phyloP scores from a whole-genome alignment of 1,139 yeast genomes.

The Blastobotrys persicus region DNA sequence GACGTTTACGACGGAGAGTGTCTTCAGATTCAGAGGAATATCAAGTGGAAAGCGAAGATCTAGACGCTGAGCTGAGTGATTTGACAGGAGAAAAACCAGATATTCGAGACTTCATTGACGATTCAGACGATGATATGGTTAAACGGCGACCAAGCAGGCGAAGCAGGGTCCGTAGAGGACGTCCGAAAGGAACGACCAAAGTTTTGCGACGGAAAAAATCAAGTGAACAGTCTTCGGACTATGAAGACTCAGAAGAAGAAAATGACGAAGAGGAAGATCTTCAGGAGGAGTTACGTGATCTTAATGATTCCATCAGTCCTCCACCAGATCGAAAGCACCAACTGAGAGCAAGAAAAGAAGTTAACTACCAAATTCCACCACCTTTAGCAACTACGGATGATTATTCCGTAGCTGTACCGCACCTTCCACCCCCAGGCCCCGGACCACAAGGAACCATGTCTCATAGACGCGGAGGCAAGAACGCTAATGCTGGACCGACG shows the following conservation, averaged over 20 bases:
- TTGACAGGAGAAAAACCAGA: conserved; percentile 22
- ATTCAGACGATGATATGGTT: conserved; percentile 37
- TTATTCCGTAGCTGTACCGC: conserved; percentile 8
- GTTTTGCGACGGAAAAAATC: conserved; percentile 33
- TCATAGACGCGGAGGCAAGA: conserved; percentile 23
- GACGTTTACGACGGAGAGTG: conserved; percentile 3
- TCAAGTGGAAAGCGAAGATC: conserved; percentile 21
- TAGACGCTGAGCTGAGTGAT: conserved; percentile 29
- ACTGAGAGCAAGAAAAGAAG: conserved; percentile 71
- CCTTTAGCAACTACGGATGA: conserved; percentile 2
- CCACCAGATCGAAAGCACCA: conserved; percentile 56
- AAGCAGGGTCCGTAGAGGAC: conserved; percentile 20
- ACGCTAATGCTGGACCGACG: conserved; percentile 23
- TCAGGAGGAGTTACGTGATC: conserved; percentile 51
- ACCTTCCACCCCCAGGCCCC: conserved; percentile 15
- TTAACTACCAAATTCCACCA: conserved; percentile 85
- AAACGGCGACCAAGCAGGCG: conserved; percentile 18
- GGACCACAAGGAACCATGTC: conserved; percentile 25
- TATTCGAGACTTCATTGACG: conserved; percentile 38
- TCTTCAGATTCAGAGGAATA: conserved; percentile 15
- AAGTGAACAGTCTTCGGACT: conserved; percentile 22
- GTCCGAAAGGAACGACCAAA: conserved; percentile 36
- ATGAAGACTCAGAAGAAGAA: conserved; percentile 38
- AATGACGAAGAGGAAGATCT: conserved; percentile 34
- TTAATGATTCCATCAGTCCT: conserved; percentile 43